Evolutionary conservation across 805 yeast genomes (phyloP).

Genomic region (Metschnikowia continentalis): DNA sequence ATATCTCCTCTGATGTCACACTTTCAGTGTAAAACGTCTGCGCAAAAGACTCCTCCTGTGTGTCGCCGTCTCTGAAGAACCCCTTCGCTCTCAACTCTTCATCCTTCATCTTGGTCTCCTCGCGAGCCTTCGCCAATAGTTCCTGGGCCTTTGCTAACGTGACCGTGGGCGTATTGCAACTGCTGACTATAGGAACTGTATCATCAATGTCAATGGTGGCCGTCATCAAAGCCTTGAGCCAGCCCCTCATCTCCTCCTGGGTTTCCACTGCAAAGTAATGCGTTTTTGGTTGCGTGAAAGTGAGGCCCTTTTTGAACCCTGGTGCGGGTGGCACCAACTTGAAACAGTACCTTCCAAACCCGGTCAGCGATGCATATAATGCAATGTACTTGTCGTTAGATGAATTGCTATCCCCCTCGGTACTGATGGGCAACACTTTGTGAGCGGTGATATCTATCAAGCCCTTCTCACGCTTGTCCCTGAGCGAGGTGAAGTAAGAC

Average conservation of each 20-base stretch:
- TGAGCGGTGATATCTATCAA: constrained; percentile 94
- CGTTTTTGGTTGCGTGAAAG: constrained; percentile 92
- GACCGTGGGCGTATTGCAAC: constrained; percentile 94
- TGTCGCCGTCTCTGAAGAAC: constrained; percentile 24
- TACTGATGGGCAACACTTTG: constrained; percentile 67
- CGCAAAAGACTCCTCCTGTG: constrained; percentile 4
- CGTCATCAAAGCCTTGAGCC: constrained; percentile 94
- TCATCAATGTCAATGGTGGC: constrained; percentile 97
- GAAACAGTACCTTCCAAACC: constrained; percentile 90
- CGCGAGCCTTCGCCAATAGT: constrained; percentile 76
- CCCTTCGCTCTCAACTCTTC: constrained; percentile 46
- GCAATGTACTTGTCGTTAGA: constrained; percentile 81
- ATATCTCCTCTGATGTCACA: constrained; percentile 19
- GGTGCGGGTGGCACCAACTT: constrained; percentile 96
- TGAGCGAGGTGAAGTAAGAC: constrained; percentile 76
- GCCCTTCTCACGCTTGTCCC: constrained; percentile 84
- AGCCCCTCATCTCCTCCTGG: constrained; percentile 83
- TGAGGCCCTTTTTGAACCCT: constrained; percentile 90
- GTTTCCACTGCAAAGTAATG: constrained; percentile 96
- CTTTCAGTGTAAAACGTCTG: constrained; percentile 13
- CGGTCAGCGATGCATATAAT: constrained; percentile 86
- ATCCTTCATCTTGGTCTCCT: constrained; percentile 57
- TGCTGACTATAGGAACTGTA: constrained; percentile 82
- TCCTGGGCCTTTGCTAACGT: constrained; percentile 84
- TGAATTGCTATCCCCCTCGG: constrained; percentile 40